Evolutionary conservation across 441 rosid genomes (phyloP).

Genomic region (Bocquillonia castaneifolia): DNA sequence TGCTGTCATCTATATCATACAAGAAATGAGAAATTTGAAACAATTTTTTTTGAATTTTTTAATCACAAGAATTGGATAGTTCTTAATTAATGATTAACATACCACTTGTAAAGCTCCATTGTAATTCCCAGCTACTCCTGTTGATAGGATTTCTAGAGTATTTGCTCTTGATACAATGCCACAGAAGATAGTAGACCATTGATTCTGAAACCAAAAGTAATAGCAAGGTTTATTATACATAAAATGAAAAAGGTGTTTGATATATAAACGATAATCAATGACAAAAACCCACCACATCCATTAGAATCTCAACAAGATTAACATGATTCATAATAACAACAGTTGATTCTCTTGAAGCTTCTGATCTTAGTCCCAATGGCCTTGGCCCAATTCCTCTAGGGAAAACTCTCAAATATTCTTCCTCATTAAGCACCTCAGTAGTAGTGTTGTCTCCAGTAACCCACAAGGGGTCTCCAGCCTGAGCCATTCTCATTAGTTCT

Average conservation of each 20-base stretch:
- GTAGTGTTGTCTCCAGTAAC: constrained; percentile 37
- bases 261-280: no score
- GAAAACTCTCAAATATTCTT: constrained; percentile 69
- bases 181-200: constrained; percentile 84
- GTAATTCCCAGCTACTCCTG: constrained; percentile 95
- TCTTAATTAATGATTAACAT: constrained; percentile 11
- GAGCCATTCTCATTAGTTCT: constrained; percentile 82
- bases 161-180: constrained; percentile 86
- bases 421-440: constrained; percentile 53
- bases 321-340: constrained; percentile 84
- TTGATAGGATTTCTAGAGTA: constrained; percentile 83
- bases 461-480: constrained; percentile 79
- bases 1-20: constrained; percentile 60
- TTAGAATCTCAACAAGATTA: constrained; percentile 92
- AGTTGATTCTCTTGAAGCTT: constrained; percentile 79
- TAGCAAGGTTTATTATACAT: neutral
- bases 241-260: no score
- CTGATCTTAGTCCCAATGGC: constrained; percentile 67
- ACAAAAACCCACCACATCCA: constrained; percentile 70
- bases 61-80: no score
- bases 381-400: constrained; percentile 76
- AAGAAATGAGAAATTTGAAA: no score
- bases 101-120: constrained; percentile 99
- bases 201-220: constrained; percentile 38
- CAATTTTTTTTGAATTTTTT: no score